Evolutionary conservation across 2,329 filamentous ascomycete genomes (phyloP).

Genomic region (Sarocladiaceae sp.): DNA sequence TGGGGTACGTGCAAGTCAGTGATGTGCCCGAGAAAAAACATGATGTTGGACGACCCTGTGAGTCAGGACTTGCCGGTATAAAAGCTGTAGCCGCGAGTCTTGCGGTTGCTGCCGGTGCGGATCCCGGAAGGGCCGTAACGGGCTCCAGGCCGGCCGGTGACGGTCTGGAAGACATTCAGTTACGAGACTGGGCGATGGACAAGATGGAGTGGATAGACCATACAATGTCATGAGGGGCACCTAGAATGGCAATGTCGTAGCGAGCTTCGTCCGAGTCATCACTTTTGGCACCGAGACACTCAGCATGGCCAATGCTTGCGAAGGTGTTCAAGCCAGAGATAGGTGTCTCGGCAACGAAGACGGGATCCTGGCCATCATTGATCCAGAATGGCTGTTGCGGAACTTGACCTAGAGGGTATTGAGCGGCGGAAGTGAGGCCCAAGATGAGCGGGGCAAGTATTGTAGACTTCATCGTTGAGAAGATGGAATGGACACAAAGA

Average conservation of each 20-base stretch:
- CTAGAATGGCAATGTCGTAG: conserved; percentile 18
- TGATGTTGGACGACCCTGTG: too few relatives aligned
- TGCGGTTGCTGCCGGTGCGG: conserved; percentile 57
- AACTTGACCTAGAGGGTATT: conserved; percentile 1
- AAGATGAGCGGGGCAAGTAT: not conserved
- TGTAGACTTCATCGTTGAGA: not conserved
- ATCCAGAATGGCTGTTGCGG: conserved; percentile 6
- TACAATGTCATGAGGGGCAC: conserved; percentile 18
- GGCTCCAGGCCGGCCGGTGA: conserved; percentile 69
- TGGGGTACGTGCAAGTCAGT: conserved; percentile 31
- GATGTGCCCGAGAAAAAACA: too few relatives aligned
- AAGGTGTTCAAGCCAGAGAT: conserved; percentile 8
- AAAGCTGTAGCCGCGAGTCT: conserved; percentile 11
- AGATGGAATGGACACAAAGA: too few relatives aligned
- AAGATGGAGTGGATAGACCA: conserved; percentile 40
- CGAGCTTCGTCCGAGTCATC: not conserved
- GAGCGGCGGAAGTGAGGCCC: not conserved
- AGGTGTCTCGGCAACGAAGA: conserved; percentile 6
- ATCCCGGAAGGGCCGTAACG: conserved; percentile 82
- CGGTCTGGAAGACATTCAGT: conserved; percentile 78
- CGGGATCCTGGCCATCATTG: not conserved
- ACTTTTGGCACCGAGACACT: not conserved
- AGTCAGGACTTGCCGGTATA: conserved; percentile 12
- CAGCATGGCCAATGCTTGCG: conserved; percentile 5
- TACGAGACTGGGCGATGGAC: conserved; percentile 65